Evolutionary conservation across 352 stramenopile genomes (phyloP), one percentile per base, ranked within the genome.

Genomic region (Pythium plurisporium): DNA sequence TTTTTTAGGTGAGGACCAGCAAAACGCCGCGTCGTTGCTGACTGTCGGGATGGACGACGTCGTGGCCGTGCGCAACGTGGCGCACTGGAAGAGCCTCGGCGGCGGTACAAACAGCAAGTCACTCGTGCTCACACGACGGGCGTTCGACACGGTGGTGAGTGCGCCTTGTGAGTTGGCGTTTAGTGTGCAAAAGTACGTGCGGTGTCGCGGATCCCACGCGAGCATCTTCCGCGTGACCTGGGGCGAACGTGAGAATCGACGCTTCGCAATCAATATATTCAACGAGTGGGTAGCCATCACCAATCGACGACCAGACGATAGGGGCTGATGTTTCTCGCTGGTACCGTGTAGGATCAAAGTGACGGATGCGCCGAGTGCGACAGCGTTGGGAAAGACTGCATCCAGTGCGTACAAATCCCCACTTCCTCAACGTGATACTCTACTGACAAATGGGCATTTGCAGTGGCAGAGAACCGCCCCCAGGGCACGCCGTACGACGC

Each of bases 161-260:
- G 66, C 71, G 0, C 77, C 82, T 14, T 72, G 64, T 10, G 81
- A 91, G 17, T 50, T 90, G 22, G 71, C 76, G 1, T 82, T 80
- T 34, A 84, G 65, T 30, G 49, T 91, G 0, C 83, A 94, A 64
- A 76, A 85, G 38, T 91, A 85, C 56, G 64, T 94, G 19, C 73
- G 71, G 26, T 90, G 83, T 44, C 79, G 83, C 0, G 83, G 83
- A 14, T 72, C 73, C 5, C 69, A 89, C 22, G 70, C 77, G 10
- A 89, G 79, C 34, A 72, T 91, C 33, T 91, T 91, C 49, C 79
- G 81, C 31, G 62, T 91, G 22, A 74, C 74, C 26, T 94, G 81
- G 79, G 68, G 60, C 17, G 56, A 76, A 3, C 62, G 69, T 1
- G 73, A 78, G 34, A 69, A 71, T 38, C 76, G 89, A 7, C 79